Evolutionary conservation across 2,329 filamentous ascomycete species (phyloP), one percentile per base, ranked within the genome.

Genomic region (Monosporascus sp.): DNA sequence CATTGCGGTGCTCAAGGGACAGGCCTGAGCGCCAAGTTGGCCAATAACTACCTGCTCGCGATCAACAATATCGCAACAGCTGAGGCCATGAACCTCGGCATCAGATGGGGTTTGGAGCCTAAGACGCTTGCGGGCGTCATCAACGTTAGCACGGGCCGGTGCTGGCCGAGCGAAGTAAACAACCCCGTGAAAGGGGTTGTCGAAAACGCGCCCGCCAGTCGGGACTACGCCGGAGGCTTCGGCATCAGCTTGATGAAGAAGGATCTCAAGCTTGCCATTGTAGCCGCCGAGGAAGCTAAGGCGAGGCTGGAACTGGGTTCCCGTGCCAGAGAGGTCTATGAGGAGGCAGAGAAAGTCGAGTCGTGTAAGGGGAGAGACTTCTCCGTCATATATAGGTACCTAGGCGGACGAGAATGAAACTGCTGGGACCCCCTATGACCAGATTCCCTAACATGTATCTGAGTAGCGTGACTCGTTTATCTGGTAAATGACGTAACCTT

Each of bases 141-240:
- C 75, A 97, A 97, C 69, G 88, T 88, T 3, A 94, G 90, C 62
- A 97, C 93, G 0, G 94, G 94, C n/a, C 84, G 81, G 60, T 97
- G 92, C 78, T 99, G 94, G 94, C 91, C 93, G 1, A 94, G 87
- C 64, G 92, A 97, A 73, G 78, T 96, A 57, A 99, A 99, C 73
- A 97, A 97, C 68, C 94, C 94, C 0, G 91, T 97, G 3, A 85
- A 85, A 11, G 92, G 91, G 16, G 91, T 97, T 0, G 80, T 93
- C 22, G 84, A 87, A 56, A 83, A 80, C 1, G 83, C 90, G 2
- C 91, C 93, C 0, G 88, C 91, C 0, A 82, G 79, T 52, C 79
- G 87, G 53, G 91, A 88, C 51, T 99, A 91, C 64, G 71, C 75
- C 19, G 90, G 90, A 46, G 90, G 90, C 0, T 94, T 93, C 60